These are phyloP conservation scores for Coemansia umbellata DNA, from an alignment of 192 early-diverging fungal genomes.

Conservation along the genomic window DNA sequence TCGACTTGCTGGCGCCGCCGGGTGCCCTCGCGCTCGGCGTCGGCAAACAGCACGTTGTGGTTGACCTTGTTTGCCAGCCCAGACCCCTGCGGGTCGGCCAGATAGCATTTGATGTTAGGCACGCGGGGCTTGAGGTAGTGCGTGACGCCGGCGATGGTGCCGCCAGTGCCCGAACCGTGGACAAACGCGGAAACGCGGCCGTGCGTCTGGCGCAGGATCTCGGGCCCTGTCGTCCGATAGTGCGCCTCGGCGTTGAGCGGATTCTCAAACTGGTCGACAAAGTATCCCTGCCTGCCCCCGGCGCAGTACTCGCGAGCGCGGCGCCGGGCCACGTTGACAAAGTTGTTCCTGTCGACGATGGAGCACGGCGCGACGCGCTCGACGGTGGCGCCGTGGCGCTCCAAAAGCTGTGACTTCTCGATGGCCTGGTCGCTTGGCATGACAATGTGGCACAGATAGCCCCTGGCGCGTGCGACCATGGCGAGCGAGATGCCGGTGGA, in stretches of 20 bases:
- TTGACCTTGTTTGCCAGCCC: constrained; percentile 89
- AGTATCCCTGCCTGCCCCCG: constrained; percentile 53
- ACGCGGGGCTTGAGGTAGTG: constrained; percentile 72
- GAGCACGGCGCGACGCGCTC: constrained; percentile 88
- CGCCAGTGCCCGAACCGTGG: constrained; percentile 87
- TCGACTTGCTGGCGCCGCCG: constrained; percentile 94
- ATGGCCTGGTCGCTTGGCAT: constrained; percentile 93
- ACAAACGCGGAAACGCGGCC: constrained; percentile 80
- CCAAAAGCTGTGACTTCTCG: constrained; percentile 85
- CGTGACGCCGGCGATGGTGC: constrained; percentile 88
- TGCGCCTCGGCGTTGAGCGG: constrained; percentile 78
- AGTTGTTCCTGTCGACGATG: constrained; percentile 88
- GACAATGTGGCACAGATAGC: constrained; percentile 91
- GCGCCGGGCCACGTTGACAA: constrained; percentile 82
- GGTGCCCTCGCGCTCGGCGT: constrained; percentile 83
- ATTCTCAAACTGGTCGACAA: constrained; percentile 96
- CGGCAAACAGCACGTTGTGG: constrained; percentile 86
- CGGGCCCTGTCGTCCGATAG: constrained; percentile 81
- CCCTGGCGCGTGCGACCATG: constrained; percentile 80
- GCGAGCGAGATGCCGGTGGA: constrained; percentile 96
- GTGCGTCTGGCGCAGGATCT: constrained; percentile 62
- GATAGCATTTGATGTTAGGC: constrained; percentile 59
- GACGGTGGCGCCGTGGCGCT: constrained; percentile 78
- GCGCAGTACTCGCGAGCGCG: constrained; percentile 64
- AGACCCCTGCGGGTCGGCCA: constrained; percentile 92